Percentiles rank a stretch among this genome's conserved stretches.
Conservation (phyloP, 2,329 filamentous ascomycete species). For the Ceratocystis smalleyi region DNA sequence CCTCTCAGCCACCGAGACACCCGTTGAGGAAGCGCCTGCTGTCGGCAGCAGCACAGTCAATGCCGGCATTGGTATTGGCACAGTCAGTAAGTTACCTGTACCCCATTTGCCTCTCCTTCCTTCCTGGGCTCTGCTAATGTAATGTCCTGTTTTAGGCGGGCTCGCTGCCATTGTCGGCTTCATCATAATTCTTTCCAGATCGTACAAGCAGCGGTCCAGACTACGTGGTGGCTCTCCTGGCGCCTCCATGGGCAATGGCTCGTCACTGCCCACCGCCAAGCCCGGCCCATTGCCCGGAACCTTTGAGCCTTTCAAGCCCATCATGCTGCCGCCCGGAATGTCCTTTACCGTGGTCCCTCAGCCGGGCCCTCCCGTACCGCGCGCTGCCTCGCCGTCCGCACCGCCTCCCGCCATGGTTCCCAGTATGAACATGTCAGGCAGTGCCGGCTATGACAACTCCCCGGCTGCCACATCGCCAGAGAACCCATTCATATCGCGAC, state of each 20-base stretch:
- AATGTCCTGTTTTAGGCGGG: neutral
- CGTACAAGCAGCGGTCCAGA: slow-evolving; percentile 5
- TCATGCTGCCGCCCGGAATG: slow-evolving; percentile 16
- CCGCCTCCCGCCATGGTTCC: neutral
- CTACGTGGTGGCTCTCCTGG: slow-evolving; percentile 1
- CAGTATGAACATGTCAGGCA: neutral
- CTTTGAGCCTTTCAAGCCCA: slow-evolving; percentile 13
- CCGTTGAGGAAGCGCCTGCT: neutral
- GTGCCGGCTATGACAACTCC: neutral
- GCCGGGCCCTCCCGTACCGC: neutral
- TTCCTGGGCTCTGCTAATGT: neutral
- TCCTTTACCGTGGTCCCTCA: slow-evolving; percentile 1
- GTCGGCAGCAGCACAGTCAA: slow-evolving; percentile 7
- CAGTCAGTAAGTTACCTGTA: slow-evolving; percentile 4
- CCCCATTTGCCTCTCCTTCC: neutral
- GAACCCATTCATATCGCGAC: neutral
- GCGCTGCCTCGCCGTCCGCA: neutral
- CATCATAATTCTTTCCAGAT: slow-evolving; percentile 10
- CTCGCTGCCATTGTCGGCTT: slow-evolving; percentile 14
- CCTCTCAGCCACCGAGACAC: neutral
- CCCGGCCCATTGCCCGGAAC: slow-evolving; percentile 13
- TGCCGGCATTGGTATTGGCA: slow-evolving; percentile 12
- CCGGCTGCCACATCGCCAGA: neutral
- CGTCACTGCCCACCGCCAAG: slow-evolving; percentile 8
- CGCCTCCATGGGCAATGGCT: neutral